Conservation (phyloP, 257 asterid genomes). For the Scutellaria barbata region DNA sequence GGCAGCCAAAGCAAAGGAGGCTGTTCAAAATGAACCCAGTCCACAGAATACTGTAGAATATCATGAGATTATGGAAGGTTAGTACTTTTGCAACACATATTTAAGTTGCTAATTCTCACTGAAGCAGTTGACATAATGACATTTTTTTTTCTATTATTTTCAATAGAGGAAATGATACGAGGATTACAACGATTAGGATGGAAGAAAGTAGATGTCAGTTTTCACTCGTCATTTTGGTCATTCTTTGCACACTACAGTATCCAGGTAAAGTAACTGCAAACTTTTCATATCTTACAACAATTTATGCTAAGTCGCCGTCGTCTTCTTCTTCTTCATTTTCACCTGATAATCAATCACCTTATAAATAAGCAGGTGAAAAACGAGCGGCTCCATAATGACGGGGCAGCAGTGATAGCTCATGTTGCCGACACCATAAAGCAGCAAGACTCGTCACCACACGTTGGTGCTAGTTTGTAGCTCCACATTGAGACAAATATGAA, state of each 20-base stretch:
- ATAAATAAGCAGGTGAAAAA: slow-evolving; percentile 70
- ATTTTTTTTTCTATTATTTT: not conserved
- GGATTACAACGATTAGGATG: slow-evolving; percentile 86
- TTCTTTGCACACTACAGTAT: slow-evolving; percentile 89
- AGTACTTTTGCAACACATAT: slow-evolving; percentile 17
- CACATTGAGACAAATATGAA: not conserved
- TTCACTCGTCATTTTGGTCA: slow-evolving; percentile 81
- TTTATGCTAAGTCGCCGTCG: not conserved
- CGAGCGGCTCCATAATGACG: slow-evolving; percentile 78
- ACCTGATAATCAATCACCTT: slow-evolving; percentile 13
- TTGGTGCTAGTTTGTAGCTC: slow-evolving; percentile 45
- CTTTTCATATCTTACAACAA: not conserved
- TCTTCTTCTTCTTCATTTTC: not conserved
- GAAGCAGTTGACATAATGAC: slow-evolving; percentile 24
- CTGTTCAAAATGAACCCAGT: slow-evolving; percentile 76
- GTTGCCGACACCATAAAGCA: slow-evolving; percentile 80
- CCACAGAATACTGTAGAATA: slow-evolving; percentile 58
- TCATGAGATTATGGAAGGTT: slow-evolving; percentile 89
- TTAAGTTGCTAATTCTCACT: not conserved
- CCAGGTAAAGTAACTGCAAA: slow-evolving; percentile 53
- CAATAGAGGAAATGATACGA: slow-evolving; percentile 77
- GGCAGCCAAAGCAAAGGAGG: slow-evolving; percentile 90
- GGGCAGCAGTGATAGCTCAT: slow-evolving; percentile 84
- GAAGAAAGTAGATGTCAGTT: slow-evolving; percentile 87
- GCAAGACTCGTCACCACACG: slow-evolving; percentile 45